Conservation (phyloP, 805 yeast genomes). For the Candida germanica region DNA sequence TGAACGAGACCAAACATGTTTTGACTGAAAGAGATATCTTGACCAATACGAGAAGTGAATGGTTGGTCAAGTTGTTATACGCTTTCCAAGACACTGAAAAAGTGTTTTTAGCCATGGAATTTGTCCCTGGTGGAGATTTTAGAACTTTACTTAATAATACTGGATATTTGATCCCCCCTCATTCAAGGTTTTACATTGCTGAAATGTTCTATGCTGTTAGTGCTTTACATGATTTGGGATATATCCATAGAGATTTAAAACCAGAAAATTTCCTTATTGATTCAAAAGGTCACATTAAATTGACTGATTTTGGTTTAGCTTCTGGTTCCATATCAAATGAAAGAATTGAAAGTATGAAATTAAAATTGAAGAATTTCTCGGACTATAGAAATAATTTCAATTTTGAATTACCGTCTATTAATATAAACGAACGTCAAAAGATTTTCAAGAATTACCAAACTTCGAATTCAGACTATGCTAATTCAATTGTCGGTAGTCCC, state of each 20-base stretch:
- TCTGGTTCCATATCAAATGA: slow-evolving; percentile 94
- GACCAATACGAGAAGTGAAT: slow-evolving; percentile 92
- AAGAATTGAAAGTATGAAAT: slow-evolving; percentile 88
- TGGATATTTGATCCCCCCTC: slow-evolving; percentile 88
- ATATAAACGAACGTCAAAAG: slow-evolving; percentile 83
- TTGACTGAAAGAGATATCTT: slow-evolving; percentile 94
- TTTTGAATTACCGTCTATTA: slow-evolving; percentile 59
- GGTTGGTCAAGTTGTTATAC: slow-evolving; percentile 91
- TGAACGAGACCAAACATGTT: slow-evolving; percentile 94
- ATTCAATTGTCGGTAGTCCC: slow-evolving; percentile 96
- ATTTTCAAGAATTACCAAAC: slow-evolving; percentile 78
- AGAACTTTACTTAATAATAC: slow-evolving; percentile 92
- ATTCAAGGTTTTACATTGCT: slow-evolving; percentile 89
- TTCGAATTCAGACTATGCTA: slow-evolving; percentile 61
- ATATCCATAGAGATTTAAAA: slow-evolving; percentile 94
- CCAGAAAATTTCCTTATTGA: slow-evolving; percentile 93
- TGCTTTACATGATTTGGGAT: slow-evolving; percentile 90
- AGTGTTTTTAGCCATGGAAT: slow-evolving; percentile 96
- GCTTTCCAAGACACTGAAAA: slow-evolving; percentile 93
- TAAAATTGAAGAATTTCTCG: slow-evolving; percentile 64
- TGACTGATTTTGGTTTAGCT: slow-evolving; percentile 96
- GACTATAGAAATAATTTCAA: slow-evolving; percentile 56
- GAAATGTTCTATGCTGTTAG: slow-evolving; percentile 97
- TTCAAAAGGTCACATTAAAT: slow-evolving; percentile 84
- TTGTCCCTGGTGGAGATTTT: slow-evolving; percentile 99